Evolutionary conservation across 140 eudicot genomes (phyloP).

Genomic region (Stevia rebaudiana): DNA sequence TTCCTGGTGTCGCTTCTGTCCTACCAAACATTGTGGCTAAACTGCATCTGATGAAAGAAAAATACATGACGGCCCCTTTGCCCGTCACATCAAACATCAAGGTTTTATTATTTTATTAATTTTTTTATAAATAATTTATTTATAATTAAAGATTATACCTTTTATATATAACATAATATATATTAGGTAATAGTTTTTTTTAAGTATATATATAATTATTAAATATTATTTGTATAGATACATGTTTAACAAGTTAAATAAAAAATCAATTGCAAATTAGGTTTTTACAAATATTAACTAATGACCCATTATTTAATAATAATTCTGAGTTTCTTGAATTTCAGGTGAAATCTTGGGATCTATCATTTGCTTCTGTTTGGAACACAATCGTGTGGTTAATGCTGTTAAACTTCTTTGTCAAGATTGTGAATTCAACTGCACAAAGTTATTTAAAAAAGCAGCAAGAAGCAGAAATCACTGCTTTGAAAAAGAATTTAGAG

Average conservation of each 20-base stretch:
- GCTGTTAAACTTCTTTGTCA: constrained; percentile 53
- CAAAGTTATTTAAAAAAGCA: constrained; percentile 54
- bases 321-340: constrained; percentile 1
- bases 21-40: constrained; percentile 59
- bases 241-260: no score
- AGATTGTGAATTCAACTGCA: constrained; percentile 67
- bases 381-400: constrained; percentile 59
- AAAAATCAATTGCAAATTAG: no score
- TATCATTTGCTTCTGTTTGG: constrained; percentile 61
- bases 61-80: constrained; percentile 54
- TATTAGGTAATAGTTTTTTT: no score
- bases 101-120: no score
- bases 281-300: no score
- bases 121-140: no score
- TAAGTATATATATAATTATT: no score
- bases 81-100: constrained; percentile 46
- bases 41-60: constrained; percentile 61
- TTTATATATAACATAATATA: no score
- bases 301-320: no score
- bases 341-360: constrained; percentile 71
- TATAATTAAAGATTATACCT: no score
- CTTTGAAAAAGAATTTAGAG: constrained; percentile 23
- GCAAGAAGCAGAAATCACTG: constrained; percentile 49
- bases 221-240: no score
- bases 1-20: constrained; percentile 72